phyloP scores from a whole-genome alignment of 2,329 filamentous ascomycete species.

The Cordyceps cateniannulata region DNA sequence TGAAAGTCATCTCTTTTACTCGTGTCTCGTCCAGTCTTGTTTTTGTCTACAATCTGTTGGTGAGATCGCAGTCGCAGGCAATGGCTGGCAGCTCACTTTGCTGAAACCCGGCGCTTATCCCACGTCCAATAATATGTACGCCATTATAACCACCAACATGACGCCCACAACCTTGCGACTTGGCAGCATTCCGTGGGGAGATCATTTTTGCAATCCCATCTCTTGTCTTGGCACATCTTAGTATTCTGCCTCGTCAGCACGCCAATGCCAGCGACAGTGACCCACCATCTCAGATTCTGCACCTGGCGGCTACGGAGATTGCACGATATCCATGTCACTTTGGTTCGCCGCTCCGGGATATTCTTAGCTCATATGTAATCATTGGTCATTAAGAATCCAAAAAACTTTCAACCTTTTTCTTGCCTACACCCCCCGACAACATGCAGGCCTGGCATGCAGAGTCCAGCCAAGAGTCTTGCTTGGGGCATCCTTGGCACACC shows the following conservation, averaged over 20 bases:
- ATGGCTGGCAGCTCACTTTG: not conserved
- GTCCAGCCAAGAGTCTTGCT: not conserved
- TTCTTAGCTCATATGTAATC: not conserved
- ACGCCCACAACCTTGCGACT: not conserved
- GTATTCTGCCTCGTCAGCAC: not conserved
- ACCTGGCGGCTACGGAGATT: conserved; percentile 8
- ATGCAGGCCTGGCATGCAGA: not conserved
- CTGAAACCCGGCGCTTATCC: not conserved
- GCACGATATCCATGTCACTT: not conserved
- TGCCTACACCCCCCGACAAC: not conserved
- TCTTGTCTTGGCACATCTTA: not conserved
- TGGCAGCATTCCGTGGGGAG: not conserved
- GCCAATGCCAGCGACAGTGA: not conserved
- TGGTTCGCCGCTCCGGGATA: not conserved
- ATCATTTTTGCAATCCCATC: not conserved
- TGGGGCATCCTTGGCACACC: not conserved
- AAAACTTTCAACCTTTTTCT: not conserved
- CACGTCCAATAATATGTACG: not conserved
- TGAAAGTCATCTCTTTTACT: not conserved
- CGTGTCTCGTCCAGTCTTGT: not conserved
- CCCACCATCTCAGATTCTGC: not conserved
- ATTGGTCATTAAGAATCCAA: conserved; percentile 10
- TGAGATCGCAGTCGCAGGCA: not conserved
- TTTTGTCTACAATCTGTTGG: not conserved
- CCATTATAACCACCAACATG: not conserved